Base-by-base conservation (phyloP, 2,329 filamentous ascomycete genomes). In the Botrytis porri region DNA sequence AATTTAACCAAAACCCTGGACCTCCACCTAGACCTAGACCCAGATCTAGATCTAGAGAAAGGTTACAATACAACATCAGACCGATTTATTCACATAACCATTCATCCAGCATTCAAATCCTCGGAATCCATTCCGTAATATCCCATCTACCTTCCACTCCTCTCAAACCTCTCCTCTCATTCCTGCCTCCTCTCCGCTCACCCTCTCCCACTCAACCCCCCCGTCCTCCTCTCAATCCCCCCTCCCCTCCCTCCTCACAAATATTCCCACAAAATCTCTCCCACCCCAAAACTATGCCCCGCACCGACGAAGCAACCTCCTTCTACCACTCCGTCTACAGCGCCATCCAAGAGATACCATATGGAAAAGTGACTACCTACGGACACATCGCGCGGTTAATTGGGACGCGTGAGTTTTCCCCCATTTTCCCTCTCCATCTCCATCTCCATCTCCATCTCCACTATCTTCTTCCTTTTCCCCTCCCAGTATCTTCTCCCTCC, bases 301-400 rank as follows among this genome's bases (percentile, higher is more conserved):
- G 90, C 75, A 90, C 90, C 62, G 92, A 94, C 77, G 92, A 95
- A 82, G 92, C 92, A 20, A 86, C 86, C 75, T 87, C 91, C 32
- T 95, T 94, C 85, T 93, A 92, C 82, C 84, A 85, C 84, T 84
- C 92, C 62, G 94, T 97, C 67, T 98, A 97, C 83, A 84, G 86
- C 74, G 94, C 95, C 22, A 88, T 98, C 5, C 93, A 95, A 82
- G 90, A 97, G 81, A 92, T 98, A 45, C 95, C 96, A 0, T 80
- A 83, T 14, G 95, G 95, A 75, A 92, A 88, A 80, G 94, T 98
- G 60, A 98, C 95, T 1, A 93, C 89, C 64, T 98, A 98, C 81
- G 94, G 93, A 3, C 92, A 94, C 81, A 94, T 95, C 75, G 92
- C 92, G 57, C 85, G 83, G 73, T 85, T 95, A 8, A 83, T 95